A percentile compares a stretch with the other conserved stretches of the same genome.
phyloP scores from a whole-genome alignment of 2,329 filamentous ascomycete species.

The Dothideomycetes sp. region DNA sequence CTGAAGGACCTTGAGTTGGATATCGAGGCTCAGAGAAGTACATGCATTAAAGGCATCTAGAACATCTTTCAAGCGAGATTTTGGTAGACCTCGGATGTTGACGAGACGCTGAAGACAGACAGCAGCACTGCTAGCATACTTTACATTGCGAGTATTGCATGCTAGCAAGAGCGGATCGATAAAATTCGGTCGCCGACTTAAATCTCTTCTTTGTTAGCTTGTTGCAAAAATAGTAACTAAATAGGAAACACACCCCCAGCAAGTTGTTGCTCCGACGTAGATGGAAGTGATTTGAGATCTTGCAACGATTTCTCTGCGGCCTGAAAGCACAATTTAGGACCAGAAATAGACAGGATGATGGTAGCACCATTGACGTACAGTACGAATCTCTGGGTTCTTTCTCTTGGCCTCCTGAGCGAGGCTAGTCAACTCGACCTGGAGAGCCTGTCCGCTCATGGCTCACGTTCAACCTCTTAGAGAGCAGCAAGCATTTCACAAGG shows the following conservation, averaged over 20 bases:
- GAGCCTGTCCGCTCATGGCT: conserved; percentile 81
- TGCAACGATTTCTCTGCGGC: conserved; percentile 89
- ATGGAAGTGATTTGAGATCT: conserved; percentile 69
- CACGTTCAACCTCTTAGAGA: background rate
- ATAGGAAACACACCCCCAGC: conserved; percentile 43
- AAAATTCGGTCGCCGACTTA: conserved; percentile 72
- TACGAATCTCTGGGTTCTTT: conserved; percentile 82
- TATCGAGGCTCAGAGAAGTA: conserved; percentile 63
- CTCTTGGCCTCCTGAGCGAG: conserved; percentile 93
- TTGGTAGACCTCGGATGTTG: conserved; percentile 68
- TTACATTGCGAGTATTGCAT: conserved; percentile 80
- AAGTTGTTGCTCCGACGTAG: conserved; percentile 66
- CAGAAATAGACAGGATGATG: background rate
- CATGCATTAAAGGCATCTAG: conserved; percentile 82
- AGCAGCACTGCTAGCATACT: conserved; percentile 79
- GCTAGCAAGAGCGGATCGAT: conserved; percentile 90
- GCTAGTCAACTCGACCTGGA: conserved; percentile 79
- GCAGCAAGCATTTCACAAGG: background rate
- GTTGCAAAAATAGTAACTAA: background rate
- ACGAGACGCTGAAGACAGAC: conserved; percentile 84
- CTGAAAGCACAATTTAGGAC: conserved; percentile 15
- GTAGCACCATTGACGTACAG: conserved; percentile 42
- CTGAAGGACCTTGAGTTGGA: conserved; percentile 92
- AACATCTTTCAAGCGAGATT: conserved; percentile 71
- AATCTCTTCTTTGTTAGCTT: conserved; percentile 49